phyloP scores from a whole-genome alignment of 2,329 filamentous ascomycete genomes.

The Diaporthe helianthi region DNA sequence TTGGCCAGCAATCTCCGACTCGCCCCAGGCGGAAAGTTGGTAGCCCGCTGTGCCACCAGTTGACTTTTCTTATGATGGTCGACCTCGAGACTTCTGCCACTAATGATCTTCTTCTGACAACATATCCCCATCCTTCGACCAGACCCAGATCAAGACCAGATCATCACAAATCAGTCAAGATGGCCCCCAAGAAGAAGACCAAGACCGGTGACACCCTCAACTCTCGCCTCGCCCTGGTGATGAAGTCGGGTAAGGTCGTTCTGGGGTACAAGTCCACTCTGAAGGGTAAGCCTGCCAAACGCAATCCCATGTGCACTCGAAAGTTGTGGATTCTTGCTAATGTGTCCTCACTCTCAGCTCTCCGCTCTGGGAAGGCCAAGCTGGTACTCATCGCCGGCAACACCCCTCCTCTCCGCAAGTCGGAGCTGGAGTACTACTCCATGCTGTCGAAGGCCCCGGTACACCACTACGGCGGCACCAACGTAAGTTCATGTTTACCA shows the following conservation, averaged over 20 bases:
- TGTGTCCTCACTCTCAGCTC: slow-evolving; percentile 70
- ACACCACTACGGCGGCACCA: slow-evolving; percentile 98
- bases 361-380: slow-evolving; percentile 97
- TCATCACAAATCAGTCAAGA: slow-evolving; percentile 58
- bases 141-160: slow-evolving; percentile 28
- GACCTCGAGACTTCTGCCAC: not conserved
- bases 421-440: slow-evolving; percentile 93
- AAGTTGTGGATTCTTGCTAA: slow-evolving; percentile 41
- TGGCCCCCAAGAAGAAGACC: slow-evolving; percentile 75
- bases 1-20: slow-evolving; percentile 6
- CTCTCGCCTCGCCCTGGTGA: slow-evolving; percentile 67
- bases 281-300: slow-evolving; percentile 36
- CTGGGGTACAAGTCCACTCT: slow-evolving; percentile 86
- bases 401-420: slow-evolving; percentile 97
- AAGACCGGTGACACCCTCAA: slow-evolving; percentile 82
- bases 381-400: slow-evolving; percentile 91
- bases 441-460: slow-evolving; percentile 94
- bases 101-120: slow-evolving; percentile 18
- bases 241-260: slow-evolving; percentile 79
- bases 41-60: not conserved
- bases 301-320: not conserved
- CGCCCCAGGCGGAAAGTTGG: slow-evolving; percentile 23
- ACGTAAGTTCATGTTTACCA: slow-evolving; percentile 88
- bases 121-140: slow-evolving; percentile 32
- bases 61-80: slow-evolving; percentile 15